These are phyloP conservation scores for Casuarina cunninghamiana DNA, from an alignment of 306 rosid species.

Conservation along the genomic window DNA sequence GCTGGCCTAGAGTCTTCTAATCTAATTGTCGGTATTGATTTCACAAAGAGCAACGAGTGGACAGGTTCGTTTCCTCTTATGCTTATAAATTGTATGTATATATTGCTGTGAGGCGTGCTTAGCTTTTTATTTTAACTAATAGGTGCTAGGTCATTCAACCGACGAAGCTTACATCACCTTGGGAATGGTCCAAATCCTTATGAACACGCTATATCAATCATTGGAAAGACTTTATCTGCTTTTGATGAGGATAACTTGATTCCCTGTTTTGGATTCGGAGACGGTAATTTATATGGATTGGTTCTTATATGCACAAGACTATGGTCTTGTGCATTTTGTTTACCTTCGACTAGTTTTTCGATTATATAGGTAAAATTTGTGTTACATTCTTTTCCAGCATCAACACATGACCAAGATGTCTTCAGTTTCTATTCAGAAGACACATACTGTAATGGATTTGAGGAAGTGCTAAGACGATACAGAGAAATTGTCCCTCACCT, in stretches of 20 bases:
- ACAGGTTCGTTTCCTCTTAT: conserved; percentile 59
- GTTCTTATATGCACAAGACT: no score
- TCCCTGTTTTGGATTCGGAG: conserved; percentile 95
- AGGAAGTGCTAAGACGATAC: conserved; percentile 68
- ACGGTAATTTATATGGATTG: conserved; percentile 49
- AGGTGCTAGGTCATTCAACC: conserved; percentile 82
- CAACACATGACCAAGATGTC: conserved; percentile 82
- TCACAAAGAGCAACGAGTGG: conserved; percentile 96
- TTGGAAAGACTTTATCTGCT: conserved; percentile 67
- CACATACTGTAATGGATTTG: conserved; percentile 66
- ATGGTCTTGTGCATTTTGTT: not conserved
- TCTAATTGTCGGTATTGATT: conserved; percentile 89
- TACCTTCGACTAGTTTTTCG: not conserved
- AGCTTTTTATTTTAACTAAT: conserved; percentile 13
- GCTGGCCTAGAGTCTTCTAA: conserved; percentile 96
- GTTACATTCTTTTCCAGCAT: conserved; percentile 42
- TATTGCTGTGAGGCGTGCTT: conserved; percentile 16
- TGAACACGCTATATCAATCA: conserved; percentile 81
- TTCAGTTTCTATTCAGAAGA: conserved; percentile 68
- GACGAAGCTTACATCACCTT: conserved; percentile 77
- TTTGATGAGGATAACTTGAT: conserved; percentile 88
- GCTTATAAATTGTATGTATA: conserved; percentile 15
- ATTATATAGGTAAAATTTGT: not conserved
- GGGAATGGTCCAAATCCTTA: conserved; percentile 73
- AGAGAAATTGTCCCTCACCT: conserved; percentile 73